Conservation (phyloP, 139 green algal species). For the Coelastrella sp. region DNA sequence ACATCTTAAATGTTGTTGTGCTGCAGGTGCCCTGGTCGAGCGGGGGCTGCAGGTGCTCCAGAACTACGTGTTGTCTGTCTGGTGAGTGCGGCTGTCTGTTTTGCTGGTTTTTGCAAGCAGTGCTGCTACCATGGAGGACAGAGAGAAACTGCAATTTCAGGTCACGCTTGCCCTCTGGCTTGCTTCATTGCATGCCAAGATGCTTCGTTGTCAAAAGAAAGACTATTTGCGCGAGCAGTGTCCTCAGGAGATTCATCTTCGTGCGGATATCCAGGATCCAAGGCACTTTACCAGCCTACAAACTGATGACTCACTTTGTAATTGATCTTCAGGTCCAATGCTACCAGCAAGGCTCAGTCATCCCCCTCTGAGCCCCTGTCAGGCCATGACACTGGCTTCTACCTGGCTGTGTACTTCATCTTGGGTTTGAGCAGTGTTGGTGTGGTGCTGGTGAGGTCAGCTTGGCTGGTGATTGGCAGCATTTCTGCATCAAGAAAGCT, state of each 20-base stretch:
- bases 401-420: conserved; percentile 16
- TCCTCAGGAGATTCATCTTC: no score
- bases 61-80: conserved; percentile 82
- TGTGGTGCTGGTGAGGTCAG: conserved; percentile 30
- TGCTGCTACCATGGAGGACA: no score
- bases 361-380: not conserved
- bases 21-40: conserved; percentile 53
- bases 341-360: not conserved
- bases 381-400: not conserved
- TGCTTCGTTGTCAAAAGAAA: no score
- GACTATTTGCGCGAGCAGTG: no score
- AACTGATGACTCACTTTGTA: not conserved
- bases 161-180: no score
- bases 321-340: conserved; percentile 19
- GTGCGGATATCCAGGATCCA: not conserved
- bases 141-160: no score
- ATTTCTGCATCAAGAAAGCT: conserved; percentile 60
- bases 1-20: no score
- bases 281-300: not conserved
- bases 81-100: conserved; percentile 41
- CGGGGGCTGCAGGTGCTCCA: conserved; percentile 72
- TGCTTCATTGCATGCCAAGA: no score
- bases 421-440: conserved; percentile 38
- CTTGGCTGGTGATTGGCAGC: conserved; percentile 60
- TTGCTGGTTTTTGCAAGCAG: no score